A percentile compares a stretch with the other conserved stretches of the same genome.
These are phyloP conservation scores for Striga hermonthica DNA, from an alignment of 305 asterid genomes.

Conservation along the genomic window DNA sequence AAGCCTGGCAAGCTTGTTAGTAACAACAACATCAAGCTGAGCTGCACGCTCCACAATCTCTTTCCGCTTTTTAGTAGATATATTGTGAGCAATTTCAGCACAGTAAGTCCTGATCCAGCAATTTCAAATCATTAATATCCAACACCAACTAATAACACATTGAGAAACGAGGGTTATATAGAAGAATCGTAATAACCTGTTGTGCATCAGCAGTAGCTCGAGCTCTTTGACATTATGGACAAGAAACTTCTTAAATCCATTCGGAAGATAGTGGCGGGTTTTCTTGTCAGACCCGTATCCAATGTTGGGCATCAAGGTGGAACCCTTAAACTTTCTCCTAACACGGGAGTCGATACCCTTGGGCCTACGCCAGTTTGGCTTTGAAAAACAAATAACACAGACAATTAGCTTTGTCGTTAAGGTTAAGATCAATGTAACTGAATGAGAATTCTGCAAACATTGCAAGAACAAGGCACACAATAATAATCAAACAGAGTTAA, in stretches of 20 bases:
- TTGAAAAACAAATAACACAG: background rate
- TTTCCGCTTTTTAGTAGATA: constrained; percentile 64
- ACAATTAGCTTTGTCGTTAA: background rate
- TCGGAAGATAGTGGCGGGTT: constrained; percentile 65
- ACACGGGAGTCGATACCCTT: constrained; percentile 81
- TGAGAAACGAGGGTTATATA: background rate
- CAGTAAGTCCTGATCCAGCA: constrained; percentile 46
- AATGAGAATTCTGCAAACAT: no score
- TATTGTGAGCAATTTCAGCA: constrained; percentile 69
- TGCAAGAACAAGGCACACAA: background rate
- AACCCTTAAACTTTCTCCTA: constrained; percentile 72
- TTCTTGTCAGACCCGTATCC: constrained; percentile 71
- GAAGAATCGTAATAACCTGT: constrained; percentile 34
- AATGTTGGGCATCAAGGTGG: constrained; percentile 64
- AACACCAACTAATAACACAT: background rate
- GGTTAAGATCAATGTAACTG: background rate
- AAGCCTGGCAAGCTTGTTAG: constrained; percentile 66
- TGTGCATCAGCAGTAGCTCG: constrained; percentile 67
- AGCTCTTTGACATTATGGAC: constrained; percentile 63
- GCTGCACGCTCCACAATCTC: constrained; percentile 65
- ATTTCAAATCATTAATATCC: background rate
- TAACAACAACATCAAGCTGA: constrained; percentile 62
- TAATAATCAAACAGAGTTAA: background rate
- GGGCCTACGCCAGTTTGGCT: constrained; percentile 66
- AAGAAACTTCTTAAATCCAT: constrained; percentile 64